A percentile compares a stretch with the other conserved stretches of the same genome.
Conservation (phyloP, 257 asterid genomes). For the Solanum rostratum region DNA sequence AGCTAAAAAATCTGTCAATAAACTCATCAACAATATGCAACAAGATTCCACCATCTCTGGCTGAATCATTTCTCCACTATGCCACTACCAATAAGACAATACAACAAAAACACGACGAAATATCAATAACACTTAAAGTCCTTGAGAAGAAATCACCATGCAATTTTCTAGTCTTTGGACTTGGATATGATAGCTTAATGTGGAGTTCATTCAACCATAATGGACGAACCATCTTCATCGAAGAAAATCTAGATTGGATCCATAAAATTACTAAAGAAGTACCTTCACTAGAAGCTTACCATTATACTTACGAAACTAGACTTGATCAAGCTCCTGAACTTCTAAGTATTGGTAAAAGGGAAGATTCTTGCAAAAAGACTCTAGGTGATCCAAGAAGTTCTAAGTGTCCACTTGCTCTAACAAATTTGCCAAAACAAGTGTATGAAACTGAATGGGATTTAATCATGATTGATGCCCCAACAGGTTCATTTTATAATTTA, state of each 20-base stretch:
- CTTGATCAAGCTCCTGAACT: constrained; percentile 10
- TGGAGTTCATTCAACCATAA: constrained; percentile 25
- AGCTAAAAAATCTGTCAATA: neutral
- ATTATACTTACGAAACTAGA: constrained; percentile 12
- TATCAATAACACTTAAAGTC: constrained; percentile 11
- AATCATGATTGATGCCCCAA: constrained; percentile 35
- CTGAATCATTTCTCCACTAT: constrained; percentile 23
- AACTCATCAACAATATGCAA: constrained; percentile 2
- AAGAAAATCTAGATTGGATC: constrained; percentile 17
- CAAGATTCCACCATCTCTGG: constrained; percentile 21
- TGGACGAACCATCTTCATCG: constrained; percentile 28
- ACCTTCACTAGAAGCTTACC: constrained; percentile 20
- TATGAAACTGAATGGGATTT: constrained; percentile 29
- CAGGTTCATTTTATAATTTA: neutral
- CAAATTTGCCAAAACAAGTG: constrained; percentile 13
- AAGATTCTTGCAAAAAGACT: constrained; percentile 4
- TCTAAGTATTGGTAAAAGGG: constrained; percentile 4
- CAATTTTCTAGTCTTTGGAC: constrained; percentile 28
- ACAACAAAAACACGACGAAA: constrained; percentile 17
- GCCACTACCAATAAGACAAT: constrained; percentile 13
- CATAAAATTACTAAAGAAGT: neutral
- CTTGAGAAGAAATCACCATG: constrained; percentile 26
- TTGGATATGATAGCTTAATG: constrained; percentile 27
- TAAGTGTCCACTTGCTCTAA: constrained; percentile 15
- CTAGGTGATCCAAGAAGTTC: constrained; percentile 23